A percentile compares a stretch with the other conserved stretches of the same genome.
phyloP scores from a whole-genome alignment of 2,329 filamentous ascomycete genomes.

The Helicocarpus griseus region DNA sequence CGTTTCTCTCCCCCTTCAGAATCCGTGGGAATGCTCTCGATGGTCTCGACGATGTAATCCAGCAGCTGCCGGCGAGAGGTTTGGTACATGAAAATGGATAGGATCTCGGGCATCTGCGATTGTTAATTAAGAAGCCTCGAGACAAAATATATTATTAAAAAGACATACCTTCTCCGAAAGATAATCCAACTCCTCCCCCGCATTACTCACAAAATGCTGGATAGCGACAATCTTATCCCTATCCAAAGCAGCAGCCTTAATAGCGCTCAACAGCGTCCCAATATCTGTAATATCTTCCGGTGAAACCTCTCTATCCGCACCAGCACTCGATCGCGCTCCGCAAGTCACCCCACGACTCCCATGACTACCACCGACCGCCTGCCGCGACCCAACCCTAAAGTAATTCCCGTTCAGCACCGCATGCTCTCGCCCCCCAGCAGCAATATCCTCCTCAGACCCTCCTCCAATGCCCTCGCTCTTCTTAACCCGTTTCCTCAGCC shows the following conservation, averaged over 20 bases:
- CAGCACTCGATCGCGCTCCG: conserved; percentile 5
- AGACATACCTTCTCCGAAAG: conserved; percentile 50
- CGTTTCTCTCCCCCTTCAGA: conserved; percentile 37
- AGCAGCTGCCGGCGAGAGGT: conserved; percentile 71
- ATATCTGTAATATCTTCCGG: conserved; percentile 54
- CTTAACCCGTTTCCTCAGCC: conserved; percentile 73
- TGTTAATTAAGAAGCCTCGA: background rate
- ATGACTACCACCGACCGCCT: conserved; percentile 30
- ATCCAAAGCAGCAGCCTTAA: conserved; percentile 68
- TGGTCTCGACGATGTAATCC: conserved; percentile 55
- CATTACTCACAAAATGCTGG: conserved; percentile 69
- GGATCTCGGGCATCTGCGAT: conserved; percentile 67
- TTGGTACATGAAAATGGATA: conserved; percentile 83
- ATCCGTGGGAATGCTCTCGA: conserved; percentile 41
- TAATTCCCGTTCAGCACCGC: conserved; percentile 72
- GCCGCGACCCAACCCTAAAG: conserved; percentile 55
- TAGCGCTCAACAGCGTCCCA: conserved; percentile 55
- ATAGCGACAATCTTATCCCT: conserved; percentile 82
- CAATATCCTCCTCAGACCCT: background rate
- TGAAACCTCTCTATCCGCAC: conserved; percentile 33
- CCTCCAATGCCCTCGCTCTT: conserved; percentile 29
- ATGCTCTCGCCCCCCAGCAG: conserved; percentile 24
- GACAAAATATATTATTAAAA: background rate
- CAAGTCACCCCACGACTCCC: conserved; percentile 17
- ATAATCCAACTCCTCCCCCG: conserved; percentile 63